phyloP scores from a whole-genome alignment of 1,284 basidiomycete genomes.

The Sporisorium sorghi region DNA sequence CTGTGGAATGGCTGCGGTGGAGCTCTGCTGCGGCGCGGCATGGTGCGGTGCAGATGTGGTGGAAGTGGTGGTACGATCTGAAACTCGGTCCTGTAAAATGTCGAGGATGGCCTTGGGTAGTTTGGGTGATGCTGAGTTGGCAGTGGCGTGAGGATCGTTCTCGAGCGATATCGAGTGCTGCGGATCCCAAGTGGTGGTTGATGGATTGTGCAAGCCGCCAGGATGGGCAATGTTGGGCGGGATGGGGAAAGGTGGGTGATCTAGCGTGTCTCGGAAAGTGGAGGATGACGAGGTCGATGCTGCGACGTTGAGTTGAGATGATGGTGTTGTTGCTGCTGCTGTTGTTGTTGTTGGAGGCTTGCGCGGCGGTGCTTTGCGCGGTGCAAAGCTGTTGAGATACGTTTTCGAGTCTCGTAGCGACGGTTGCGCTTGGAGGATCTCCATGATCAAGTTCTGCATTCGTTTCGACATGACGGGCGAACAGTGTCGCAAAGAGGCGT shows the following conservation, averaged over 20 bases:
- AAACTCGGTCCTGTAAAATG: constrained; percentile 41
- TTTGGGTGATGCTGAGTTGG: constrained; percentile 9
- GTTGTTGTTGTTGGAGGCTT: constrained; percentile 16
- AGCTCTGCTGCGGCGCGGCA: constrained; percentile 69
- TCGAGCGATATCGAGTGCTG: constrained; percentile 33
- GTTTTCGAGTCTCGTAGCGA: constrained; percentile 88
- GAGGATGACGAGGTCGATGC: constrained; percentile 25
- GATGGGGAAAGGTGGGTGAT: constrained; percentile 44
- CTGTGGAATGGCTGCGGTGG: constrained; percentile 44
- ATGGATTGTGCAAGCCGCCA: constrained; percentile 45
- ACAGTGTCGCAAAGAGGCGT: neutral
- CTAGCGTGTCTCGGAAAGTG: constrained; percentile 9
- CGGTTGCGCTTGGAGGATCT: constrained; percentile 91
- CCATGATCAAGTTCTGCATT: constrained; percentile 91
- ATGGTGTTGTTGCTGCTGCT: constrained; percentile 10
- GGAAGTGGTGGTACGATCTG: constrained; percentile 54
- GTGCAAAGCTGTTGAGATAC: constrained; percentile 85
- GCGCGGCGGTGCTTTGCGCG: constrained; percentile 46
- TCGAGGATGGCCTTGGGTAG: constrained; percentile 41
- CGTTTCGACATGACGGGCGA: constrained; percentile 56
- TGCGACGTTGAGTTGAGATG: constrained; percentile 11
- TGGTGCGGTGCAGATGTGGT: constrained; percentile 48
- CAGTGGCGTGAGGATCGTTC: constrained; percentile 18
- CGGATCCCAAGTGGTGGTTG: constrained; percentile 46
- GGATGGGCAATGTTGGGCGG: constrained; percentile 42